Conservation (phyloP, 2,329 filamentous ascomycete genomes). For the Trichoderma hamatum region DNA sequence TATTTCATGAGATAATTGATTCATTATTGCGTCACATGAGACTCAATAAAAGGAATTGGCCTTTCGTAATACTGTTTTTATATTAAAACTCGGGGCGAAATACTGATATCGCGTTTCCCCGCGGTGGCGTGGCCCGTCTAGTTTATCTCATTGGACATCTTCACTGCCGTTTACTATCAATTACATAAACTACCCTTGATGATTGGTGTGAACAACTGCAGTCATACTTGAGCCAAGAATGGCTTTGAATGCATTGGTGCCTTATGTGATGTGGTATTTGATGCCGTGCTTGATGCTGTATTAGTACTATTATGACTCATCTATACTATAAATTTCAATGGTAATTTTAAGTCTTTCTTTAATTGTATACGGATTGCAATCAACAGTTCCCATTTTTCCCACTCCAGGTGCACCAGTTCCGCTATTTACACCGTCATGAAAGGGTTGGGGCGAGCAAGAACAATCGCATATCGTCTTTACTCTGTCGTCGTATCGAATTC, state of each 20-base stretch:
- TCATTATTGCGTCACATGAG: not conserved
- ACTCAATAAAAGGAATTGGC: not conserved
- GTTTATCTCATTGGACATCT: not conserved
- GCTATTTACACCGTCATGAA: too few relatives aligned
- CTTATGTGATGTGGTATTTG: not conserved
- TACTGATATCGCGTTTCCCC: not conserved
- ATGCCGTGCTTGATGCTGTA: not conserved
- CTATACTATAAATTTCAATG: not conserved
- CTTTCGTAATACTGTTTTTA: not conserved
- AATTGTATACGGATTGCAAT: not conserved
- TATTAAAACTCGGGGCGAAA: not conserved
- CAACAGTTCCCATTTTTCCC: not conserved
- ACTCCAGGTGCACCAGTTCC: not conserved
- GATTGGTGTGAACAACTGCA: not conserved
- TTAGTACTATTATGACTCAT: not conserved
- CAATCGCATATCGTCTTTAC: not conserved
- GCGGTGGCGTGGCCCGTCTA: not conserved
- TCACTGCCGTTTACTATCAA: not conserved
- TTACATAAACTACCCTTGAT: not conserved
- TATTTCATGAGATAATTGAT: not conserved
- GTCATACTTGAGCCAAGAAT: not conserved
- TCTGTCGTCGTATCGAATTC: not conserved
- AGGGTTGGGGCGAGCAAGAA: not conserved
- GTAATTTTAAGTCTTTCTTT: not conserved
- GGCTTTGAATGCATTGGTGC: not conserved